phyloP scores from a whole-genome alignment of 2,329 filamentous ascomycete species.

The Colletotrichum sp. region DNA sequence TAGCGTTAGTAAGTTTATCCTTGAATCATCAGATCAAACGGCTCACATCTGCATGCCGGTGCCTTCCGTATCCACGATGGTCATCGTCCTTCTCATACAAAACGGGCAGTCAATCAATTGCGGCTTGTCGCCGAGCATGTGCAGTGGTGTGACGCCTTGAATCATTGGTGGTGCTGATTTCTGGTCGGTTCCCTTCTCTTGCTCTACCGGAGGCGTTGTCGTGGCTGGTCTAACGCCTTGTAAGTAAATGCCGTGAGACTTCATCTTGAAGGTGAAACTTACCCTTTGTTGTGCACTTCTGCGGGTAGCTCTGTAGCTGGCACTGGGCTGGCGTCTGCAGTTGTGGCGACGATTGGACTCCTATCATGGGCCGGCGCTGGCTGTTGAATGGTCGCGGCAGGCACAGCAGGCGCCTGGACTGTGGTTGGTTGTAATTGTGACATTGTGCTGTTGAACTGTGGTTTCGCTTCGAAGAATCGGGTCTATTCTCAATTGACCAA shows the following conservation, averaged over 20 bases:
- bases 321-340: neutral
- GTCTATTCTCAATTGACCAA: neutral
- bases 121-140: conserved; percentile 27
- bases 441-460: neutral
- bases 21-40: neutral
- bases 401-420: neutral
- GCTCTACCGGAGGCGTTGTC: neutral
- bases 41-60: conserved; percentile 2
- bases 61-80: conserved; percentile 26
- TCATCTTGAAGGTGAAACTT: too few relatives aligned
- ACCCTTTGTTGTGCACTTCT: neutral
- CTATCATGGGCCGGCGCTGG: neutral
- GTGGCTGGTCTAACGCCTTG: neutral
- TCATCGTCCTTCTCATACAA: conserved; percentile 29
- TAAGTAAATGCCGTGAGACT: neutral
- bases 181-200: neutral
- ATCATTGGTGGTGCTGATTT: neutral
- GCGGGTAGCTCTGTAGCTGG: neutral
- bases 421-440: neutral
- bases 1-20: neutral
- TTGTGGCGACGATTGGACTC: neutral
- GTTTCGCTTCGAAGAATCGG: neutral
- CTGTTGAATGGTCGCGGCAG: neutral
- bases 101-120: conserved; percentile 36
- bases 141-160: conserved; percentile 22